These are phyloP conservation scores for Elaeis guineensis DNA, from an alignment of 176 grass and related monocot genomes.

Conservation along the genomic window DNA sequence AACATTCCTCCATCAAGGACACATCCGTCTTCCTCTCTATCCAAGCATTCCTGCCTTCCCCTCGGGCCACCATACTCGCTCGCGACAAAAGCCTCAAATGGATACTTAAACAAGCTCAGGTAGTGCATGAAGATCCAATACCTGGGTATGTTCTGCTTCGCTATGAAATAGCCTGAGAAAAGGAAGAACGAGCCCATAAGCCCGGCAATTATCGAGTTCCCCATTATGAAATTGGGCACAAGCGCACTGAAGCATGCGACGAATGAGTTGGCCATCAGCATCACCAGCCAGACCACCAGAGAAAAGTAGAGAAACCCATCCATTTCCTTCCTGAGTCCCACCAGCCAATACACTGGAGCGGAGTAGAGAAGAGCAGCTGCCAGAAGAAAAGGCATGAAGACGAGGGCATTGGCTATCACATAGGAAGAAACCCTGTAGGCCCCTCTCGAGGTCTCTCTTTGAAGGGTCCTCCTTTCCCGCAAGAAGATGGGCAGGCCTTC, in stretches of 20 bases:
- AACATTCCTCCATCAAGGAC: neutral
- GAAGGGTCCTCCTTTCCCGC: constrained; percentile 67
- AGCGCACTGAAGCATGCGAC: constrained; percentile 72
- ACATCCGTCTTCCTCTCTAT: neutral
- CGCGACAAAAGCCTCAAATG: constrained; percentile 71
- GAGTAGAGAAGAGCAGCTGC: constrained; percentile 51
- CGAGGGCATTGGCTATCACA: constrained; percentile 49
- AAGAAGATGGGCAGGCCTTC: constrained; percentile 84
- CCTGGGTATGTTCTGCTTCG: constrained; percentile 55
- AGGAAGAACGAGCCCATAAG: constrained; percentile 95
- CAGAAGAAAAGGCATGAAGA: constrained; percentile 68
- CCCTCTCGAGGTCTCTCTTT: constrained; percentile 70
- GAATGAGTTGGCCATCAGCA: constrained; percentile 84
- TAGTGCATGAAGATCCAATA: constrained; percentile 99
- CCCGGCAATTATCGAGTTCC: constrained; percentile 65
- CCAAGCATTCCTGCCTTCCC: constrained; percentile 5
- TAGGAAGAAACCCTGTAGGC: constrained; percentile 86
- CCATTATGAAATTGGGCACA: constrained; percentile 83
- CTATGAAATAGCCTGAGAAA: constrained; percentile 93
- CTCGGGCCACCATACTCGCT: constrained; percentile 64
- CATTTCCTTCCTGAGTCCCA: constrained; percentile 46
- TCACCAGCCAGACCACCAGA: constrained; percentile 78
- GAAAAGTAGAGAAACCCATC: constrained; percentile 68
- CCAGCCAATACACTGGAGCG: constrained; percentile 84
- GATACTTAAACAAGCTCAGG: constrained; percentile 93